phyloP scores from a whole-genome alignment of 2,329 filamentous ascomycete species.

The Alternaria dauci region DNA sequence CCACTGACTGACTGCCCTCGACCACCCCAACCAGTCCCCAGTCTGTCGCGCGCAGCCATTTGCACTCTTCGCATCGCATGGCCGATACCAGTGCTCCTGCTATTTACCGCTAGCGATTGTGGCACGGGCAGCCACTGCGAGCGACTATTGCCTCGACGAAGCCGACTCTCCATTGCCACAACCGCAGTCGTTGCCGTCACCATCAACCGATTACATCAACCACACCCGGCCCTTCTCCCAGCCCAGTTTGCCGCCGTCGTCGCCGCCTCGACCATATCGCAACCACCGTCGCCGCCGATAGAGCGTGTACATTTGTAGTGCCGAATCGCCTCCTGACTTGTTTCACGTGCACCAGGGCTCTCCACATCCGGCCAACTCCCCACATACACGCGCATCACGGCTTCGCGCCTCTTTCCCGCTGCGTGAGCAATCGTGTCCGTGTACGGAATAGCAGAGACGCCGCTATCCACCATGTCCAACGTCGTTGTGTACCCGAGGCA shows the following conservation, averaged over 20 bases:
- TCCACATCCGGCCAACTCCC: conserved; percentile 16
- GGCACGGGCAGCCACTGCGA: conserved; percentile 21
- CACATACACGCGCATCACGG: background rate
- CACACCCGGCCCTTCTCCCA: background rate
- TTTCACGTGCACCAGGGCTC: conserved; percentile 11
- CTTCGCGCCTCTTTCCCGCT: conserved; percentile 3
- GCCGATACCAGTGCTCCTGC: conserved; percentile 23
- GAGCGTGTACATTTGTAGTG: conserved; percentile 1
- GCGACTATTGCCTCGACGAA: conserved; percentile 17
- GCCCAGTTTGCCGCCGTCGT: conserved; percentile 5
- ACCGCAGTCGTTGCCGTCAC: conserved; percentile 38
- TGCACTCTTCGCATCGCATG: conserved; percentile 33
- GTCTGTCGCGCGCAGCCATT: conserved; percentile 20
- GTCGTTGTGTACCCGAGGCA: background rate
- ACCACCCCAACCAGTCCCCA: background rate
- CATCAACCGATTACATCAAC: conserved; percentile 20
- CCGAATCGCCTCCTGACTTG: conserved; percentile 1
- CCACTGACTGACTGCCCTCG: conserved; percentile 4
- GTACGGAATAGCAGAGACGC: conserved; percentile 18
- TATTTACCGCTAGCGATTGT: conserved; percentile 28
- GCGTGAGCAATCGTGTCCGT: conserved; percentile 1
- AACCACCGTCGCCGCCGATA: background rate
- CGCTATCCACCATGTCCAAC: conserved; percentile 19
- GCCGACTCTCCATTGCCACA: conserved; percentile 36
- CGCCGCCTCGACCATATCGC: conserved; percentile 2